phyloP scores from a whole-genome alignment of 73 alveolate genomes.

The Paraurostyla sp. region DNA sequence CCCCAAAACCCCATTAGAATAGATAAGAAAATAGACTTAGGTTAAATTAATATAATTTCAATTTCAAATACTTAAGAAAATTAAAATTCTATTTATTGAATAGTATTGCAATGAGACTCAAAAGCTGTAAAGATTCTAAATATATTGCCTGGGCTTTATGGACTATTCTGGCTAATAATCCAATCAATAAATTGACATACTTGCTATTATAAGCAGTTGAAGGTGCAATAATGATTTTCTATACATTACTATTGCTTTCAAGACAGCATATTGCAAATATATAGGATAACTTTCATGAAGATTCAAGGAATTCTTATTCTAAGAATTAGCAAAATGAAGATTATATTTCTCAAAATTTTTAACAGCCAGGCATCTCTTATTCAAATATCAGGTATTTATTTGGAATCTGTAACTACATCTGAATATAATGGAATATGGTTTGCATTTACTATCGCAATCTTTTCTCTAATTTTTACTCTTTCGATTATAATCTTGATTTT shows the following conservation, averaged over 20 bases:
- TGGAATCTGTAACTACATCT: background rate
- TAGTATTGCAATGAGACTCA: background rate
- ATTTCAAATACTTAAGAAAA: no score
- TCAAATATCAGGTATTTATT: background rate
- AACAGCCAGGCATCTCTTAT: background rate
- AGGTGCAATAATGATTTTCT: background rate
- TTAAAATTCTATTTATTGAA: no score
- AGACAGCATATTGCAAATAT: background rate
- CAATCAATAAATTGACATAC: background rate
- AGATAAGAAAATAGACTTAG: no score
- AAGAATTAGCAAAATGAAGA: no score
- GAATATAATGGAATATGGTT: background rate
- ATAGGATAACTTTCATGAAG: no score
- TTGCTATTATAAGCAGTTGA: background rate
- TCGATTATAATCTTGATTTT: background rate
- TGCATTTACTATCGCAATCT: no score
- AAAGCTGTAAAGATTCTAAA: background rate
- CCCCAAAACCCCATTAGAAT: no score
- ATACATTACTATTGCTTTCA: background rate
- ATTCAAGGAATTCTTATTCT: no score
- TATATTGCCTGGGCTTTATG: constrained; percentile 10
- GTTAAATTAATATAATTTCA: no score
- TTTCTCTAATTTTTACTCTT: background rate
- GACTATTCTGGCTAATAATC: constrained; percentile 13
- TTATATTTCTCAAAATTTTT: no score